Evolutionary conservation across 371 early-diverging fungal genomes (phyloP).

Genomic region (Rhizopus delemar): DNA sequence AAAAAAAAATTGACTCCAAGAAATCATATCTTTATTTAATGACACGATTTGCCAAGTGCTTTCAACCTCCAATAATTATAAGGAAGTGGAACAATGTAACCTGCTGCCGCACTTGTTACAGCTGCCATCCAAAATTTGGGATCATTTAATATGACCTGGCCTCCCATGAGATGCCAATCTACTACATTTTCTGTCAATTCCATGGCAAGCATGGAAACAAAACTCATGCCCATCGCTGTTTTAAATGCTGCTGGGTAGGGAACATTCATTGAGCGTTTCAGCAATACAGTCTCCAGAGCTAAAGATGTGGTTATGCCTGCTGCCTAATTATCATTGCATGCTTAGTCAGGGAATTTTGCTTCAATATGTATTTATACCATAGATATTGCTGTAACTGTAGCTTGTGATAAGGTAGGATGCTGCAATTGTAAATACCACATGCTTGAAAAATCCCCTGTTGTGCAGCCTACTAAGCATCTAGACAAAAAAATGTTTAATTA

Average conservation of each 20-base stretch:
- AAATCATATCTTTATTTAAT: conserved; percentile 16
- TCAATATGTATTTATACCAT: conserved; percentile 33
- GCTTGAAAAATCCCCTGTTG: conserved; percentile 52
- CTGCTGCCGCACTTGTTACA: conserved; percentile 43
- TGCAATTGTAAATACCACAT: conserved; percentile 54
- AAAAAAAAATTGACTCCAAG: no score
- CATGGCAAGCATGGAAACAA: conserved; percentile 63
- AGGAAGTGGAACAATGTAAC: conserved; percentile 55
- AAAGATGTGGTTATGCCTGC: conserved; percentile 56
- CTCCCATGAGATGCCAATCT: conserved; percentile 57
- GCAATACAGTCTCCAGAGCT: conserved; percentile 49
- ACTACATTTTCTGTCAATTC: conserved; percentile 56
- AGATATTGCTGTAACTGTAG: conserved; percentile 42
- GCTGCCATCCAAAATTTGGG: conserved; percentile 56
- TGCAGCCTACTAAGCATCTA: conserved; percentile 57
- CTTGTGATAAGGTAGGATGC: conserved; percentile 46
- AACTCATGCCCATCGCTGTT: conserved; percentile 59
- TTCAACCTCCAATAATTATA: conserved; percentile 59
- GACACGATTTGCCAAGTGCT: conserved; percentile 52
- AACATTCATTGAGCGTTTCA: conserved; percentile 46
- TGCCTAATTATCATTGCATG: conserved; percentile 14
- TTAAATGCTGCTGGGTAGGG: conserved; percentile 44
- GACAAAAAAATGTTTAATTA: no score
- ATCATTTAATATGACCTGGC: conserved; percentile 45
- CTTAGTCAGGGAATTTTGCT: no score